Conservation (phyloP, 371 early-diverging fungal species). For the Basidiobolus meristosporus region DNA sequence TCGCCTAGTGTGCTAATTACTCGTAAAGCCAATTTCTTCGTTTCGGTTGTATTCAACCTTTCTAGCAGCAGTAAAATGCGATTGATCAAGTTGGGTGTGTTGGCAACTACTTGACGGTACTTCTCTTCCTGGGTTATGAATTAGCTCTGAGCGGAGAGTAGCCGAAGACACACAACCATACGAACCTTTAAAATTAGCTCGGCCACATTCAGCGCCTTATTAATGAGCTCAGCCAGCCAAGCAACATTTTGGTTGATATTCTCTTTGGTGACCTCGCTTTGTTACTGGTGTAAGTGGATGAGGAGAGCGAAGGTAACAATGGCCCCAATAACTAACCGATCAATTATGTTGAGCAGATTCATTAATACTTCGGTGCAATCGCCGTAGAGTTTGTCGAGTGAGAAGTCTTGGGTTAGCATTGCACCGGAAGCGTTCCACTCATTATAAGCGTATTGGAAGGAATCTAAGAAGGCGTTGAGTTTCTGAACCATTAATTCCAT, state of each 20-base stretch:
- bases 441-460: conserved; percentile 12
- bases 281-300: background rate
- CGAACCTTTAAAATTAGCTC: conserved; percentile 13
- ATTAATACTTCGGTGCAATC: conserved; percentile 12
- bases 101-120: conserved; percentile 9
- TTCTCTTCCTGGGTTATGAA: conserved; percentile 10
- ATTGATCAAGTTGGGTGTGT: conserved; percentile 10
- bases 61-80: conserved; percentile 10
- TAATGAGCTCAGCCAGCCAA: conserved; percentile 10
- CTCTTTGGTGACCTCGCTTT: conserved; percentile 1
- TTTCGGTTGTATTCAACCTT: conserved; percentile 8
- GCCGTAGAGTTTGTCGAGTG: conserved; percentile 11
- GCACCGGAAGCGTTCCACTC: conserved; percentile 8
- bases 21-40: conserved; percentile 10
- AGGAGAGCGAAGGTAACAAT: background rate
- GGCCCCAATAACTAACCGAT: conserved; percentile 1
- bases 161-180: background rate
- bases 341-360: conserved; percentile 6
- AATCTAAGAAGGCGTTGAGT: conserved; percentile 10
- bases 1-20: conserved; percentile 14
- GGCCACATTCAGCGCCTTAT: conserved; percentile 9
- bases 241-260: conserved; percentile 3
- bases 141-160: background rate
- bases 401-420: conserved; percentile 7
- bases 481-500: conserved; percentile 7